A percentile compares a stretch with the other conserved stretches of the same genome.
Conservation (phyloP, 2,329 filamentous ascomycete genomes). For the Aspergillus unguis region DNA sequence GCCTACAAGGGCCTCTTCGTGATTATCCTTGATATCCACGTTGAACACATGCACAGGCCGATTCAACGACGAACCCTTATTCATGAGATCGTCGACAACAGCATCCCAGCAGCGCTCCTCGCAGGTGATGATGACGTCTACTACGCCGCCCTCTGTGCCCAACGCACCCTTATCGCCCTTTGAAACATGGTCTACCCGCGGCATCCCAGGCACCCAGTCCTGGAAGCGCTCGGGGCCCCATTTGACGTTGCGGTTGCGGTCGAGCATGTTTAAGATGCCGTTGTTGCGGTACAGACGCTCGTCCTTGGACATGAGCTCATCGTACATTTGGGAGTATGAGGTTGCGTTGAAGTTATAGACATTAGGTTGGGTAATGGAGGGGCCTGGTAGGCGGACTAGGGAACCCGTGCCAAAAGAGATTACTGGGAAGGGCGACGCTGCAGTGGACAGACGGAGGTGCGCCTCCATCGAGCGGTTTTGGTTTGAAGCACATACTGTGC, state of each 20-base stretch:
- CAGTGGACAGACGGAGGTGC: constrained; percentile 84
- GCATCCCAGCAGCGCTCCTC: constrained; percentile 98
- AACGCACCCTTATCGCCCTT: constrained; percentile 69
- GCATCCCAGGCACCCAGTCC: constrained; percentile 88
- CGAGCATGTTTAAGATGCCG: constrained; percentile 92
- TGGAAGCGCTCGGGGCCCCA: constrained; percentile 97
- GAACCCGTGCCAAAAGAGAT: constrained; percentile 97
- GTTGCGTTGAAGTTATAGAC: constrained; percentile 98
- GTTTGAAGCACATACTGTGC: constrained; percentile 98
- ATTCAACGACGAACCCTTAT: constrained; percentile 80
- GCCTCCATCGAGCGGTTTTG: constrained; percentile 99
- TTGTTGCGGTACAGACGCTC: constrained; percentile 84
- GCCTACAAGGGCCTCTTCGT: constrained; percentile 89
- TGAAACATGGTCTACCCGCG: constrained; percentile 68
- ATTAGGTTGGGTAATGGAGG: constrained; percentile 87
- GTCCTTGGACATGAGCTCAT: constrained; percentile 84
- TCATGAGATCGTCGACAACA: constrained; percentile 88
- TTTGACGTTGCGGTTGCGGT: constrained; percentile 86
- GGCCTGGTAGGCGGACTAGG: constrained; percentile 86
- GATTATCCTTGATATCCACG: constrained; percentile 96
- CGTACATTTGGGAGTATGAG: constrained; percentile 91
- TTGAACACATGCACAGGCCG: constrained; percentile 96
- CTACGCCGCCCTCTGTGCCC: constrained; percentile 83
- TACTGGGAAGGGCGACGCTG: constrained; percentile 83
- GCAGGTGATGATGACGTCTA: constrained; percentile 94